Conservation (phyloP, 371 early-diverging fungal genomes). For the Neoconidiobolus thromboides region DNA sequence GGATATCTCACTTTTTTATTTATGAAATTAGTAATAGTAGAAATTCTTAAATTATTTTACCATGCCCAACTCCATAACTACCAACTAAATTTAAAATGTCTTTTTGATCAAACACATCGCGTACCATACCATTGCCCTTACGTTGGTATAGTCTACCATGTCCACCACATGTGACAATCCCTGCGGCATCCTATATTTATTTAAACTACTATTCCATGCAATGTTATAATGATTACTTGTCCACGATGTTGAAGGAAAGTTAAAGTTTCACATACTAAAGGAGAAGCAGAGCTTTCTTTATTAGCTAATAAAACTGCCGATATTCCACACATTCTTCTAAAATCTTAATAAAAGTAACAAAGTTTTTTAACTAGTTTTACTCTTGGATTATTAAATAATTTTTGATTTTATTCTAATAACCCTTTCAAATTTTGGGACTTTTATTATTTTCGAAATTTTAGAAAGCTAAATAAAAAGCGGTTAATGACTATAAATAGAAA, state of each 20-base stretch:
- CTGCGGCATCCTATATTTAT: conserved; percentile 79
- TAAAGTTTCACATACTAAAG: conserved; percentile 81
- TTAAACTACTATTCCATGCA: not conserved
- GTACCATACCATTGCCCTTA: conserved; percentile 95
- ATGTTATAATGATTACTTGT: conserved; percentile 41
- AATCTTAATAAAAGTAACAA: not conserved
- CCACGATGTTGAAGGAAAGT: conserved; percentile 93
- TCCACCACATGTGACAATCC: conserved; percentile 89
- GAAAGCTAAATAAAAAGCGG: too few species aligned
- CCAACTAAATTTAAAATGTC: conserved; percentile 62
- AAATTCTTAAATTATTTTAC: conserved; percentile 22
- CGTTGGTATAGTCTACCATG: conserved; percentile 92
- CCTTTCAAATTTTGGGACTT: too few species aligned
- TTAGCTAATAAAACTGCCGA: conserved; percentile 70
- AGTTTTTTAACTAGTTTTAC: too few species aligned
- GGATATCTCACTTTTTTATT: conserved; percentile 71
- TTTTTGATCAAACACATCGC: conserved; percentile 75
- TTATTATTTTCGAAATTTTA: too few species aligned
- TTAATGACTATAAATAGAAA: too few species aligned
- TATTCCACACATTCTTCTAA: conserved; percentile 74
- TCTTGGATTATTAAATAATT: too few species aligned
- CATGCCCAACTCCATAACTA: conserved; percentile 88
- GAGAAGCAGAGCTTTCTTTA: conserved; percentile 43
- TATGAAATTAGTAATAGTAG: not conserved
- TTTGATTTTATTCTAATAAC: too few species aligned